phyloP scores from a whole-genome alignment of 1,284 basidiomycete genomes.

The Cystobasidiaceae sp. region DNA sequence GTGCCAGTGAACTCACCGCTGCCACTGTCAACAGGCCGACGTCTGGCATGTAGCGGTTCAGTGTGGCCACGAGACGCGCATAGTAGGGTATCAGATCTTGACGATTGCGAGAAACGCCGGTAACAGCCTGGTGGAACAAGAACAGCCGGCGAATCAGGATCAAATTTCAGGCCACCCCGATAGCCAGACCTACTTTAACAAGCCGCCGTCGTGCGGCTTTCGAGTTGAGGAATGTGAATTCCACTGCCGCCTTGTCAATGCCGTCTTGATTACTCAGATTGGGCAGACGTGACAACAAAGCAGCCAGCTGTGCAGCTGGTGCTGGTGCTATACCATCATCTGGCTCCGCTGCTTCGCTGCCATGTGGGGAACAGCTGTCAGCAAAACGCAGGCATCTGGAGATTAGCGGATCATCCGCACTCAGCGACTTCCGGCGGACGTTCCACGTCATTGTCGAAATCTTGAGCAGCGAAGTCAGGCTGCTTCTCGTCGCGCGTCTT shows the following conservation, averaged over 20 bases:
- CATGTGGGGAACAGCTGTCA: conserved; percentile 57
- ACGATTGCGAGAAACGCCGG: conserved; percentile 78
- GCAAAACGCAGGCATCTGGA: conserved; percentile 58
- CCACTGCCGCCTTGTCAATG: conserved; percentile 89
- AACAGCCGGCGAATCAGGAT: background rate
- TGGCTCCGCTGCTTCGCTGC: conserved; percentile 37
- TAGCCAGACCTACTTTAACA: conserved; percentile 60
- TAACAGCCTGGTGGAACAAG: conserved; percentile 61
- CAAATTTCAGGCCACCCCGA: background rate
- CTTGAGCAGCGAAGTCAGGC: conserved; percentile 37
- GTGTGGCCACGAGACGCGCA: conserved; percentile 76
- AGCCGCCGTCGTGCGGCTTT: conserved; percentile 89
- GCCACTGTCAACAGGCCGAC: conserved; percentile 75
- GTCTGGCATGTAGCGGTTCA: conserved; percentile 91
- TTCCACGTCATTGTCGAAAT: background rate
- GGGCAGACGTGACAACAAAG: conserved; percentile 84
- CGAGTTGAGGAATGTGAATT: conserved; percentile 93
- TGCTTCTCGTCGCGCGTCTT: conserved; percentile 33
- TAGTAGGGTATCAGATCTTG: conserved; percentile 92
- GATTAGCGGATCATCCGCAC: conserved; percentile 46
- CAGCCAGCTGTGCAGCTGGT: conserved; percentile 84
- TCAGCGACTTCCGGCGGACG: background rate
- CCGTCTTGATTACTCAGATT: conserved; percentile 87
- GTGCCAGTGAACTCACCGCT: conserved; percentile 54
- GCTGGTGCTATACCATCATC: conserved; percentile 56